Percentiles rank a stretch among this genome's conserved stretches.
Evolutionary conservation across 169 alveolate species (phyloP).

Genomic region (Eimeria necatrix): DNA sequence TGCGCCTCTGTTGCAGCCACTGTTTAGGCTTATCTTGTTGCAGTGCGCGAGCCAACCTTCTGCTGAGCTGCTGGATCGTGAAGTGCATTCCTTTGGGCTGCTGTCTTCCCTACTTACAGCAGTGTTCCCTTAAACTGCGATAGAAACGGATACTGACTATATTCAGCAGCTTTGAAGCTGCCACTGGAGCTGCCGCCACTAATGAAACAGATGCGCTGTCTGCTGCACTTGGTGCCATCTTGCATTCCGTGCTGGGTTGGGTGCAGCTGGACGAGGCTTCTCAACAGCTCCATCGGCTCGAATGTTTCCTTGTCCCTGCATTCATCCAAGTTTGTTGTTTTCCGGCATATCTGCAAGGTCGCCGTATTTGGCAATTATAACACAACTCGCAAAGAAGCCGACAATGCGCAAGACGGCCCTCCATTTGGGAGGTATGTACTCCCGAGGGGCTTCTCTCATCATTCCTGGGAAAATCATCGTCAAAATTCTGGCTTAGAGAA

Average conservation of each 20-base stretch:
- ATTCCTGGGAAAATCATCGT: constrained; percentile 71
- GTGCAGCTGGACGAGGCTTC: not conserved
- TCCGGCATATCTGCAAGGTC: constrained; percentile 81
- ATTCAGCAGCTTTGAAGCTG: not conserved
- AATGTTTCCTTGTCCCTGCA: not conserved
- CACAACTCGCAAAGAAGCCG: constrained; percentile 77
- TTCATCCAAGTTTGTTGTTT: constrained; percentile 67
- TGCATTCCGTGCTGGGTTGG: not conserved
- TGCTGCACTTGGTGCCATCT: not conserved
- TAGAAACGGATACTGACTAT: too few relatives aligned
- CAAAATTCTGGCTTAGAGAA: constrained; percentile 24
- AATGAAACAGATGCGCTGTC: not conserved
- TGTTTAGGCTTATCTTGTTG: too few relatives aligned
- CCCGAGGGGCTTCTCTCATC: constrained; percentile 78
- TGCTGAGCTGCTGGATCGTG: too few relatives aligned
- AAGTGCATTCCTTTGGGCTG: too few relatives aligned
- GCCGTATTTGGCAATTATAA: constrained; percentile 76
- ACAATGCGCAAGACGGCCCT: constrained; percentile 70
- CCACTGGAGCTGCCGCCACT: not conserved
- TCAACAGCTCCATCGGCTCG: not conserved
- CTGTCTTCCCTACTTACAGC: too few relatives aligned
- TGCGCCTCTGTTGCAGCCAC: too few relatives aligned
- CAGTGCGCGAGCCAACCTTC: too few relatives aligned
- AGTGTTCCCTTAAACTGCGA: too few relatives aligned
- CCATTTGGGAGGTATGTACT: constrained; percentile 79